These are phyloP conservation scores for Fraxinus anomala DNA, from an alignment of 257 asterid species.

Conservation along the genomic window DNA sequence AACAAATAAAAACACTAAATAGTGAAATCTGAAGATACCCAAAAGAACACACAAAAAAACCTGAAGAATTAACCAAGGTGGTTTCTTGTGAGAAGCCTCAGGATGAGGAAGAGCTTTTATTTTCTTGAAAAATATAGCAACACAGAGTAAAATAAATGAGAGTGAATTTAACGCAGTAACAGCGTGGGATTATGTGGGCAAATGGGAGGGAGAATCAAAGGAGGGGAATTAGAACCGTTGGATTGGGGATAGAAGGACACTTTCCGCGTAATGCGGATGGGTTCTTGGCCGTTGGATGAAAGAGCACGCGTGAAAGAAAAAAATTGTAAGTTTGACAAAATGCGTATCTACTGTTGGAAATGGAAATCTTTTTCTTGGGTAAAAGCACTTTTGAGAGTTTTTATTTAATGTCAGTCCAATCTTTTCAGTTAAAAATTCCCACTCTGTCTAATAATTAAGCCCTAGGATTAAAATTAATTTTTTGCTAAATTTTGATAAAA, in stretches of 20 bases:
- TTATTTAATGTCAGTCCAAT: background rate
- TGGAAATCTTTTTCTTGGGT: slow-evolving; percentile 26
- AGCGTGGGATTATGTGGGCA: slow-evolving; percentile 9
- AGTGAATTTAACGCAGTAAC: slow-evolving; percentile 33
- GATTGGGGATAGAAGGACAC: slow-evolving; percentile 36
- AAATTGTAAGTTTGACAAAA: slow-evolving; percentile 68
- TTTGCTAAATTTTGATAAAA: too few relatives aligned
- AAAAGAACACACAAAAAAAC: background rate
- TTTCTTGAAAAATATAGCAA: background rate
- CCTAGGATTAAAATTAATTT: too few relatives aligned
- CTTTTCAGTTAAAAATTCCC: background rate
- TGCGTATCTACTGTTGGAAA: slow-evolving; percentile 49
- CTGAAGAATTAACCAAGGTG: background rate
- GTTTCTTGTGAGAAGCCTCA: slow-evolving; percentile 5
- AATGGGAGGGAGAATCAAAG: slow-evolving; percentile 50
- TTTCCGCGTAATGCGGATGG: slow-evolving; percentile 68
- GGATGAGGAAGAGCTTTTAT: background rate
- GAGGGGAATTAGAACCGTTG: slow-evolving; percentile 47
- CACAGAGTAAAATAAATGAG: background rate
- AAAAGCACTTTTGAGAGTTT: slow-evolving; percentile 34
- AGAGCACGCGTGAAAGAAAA: slow-evolving; percentile 70
- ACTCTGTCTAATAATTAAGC: background rate
- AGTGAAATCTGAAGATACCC: slow-evolving; percentile 18
- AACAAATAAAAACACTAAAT: background rate
- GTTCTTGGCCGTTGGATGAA: slow-evolving; percentile 53